A percentile compares a stretch with the other conserved stretches of the same genome.
phyloP scores from a whole-genome alignment of 257 asterid species.

The Solanum ossicruentum region DNA sequence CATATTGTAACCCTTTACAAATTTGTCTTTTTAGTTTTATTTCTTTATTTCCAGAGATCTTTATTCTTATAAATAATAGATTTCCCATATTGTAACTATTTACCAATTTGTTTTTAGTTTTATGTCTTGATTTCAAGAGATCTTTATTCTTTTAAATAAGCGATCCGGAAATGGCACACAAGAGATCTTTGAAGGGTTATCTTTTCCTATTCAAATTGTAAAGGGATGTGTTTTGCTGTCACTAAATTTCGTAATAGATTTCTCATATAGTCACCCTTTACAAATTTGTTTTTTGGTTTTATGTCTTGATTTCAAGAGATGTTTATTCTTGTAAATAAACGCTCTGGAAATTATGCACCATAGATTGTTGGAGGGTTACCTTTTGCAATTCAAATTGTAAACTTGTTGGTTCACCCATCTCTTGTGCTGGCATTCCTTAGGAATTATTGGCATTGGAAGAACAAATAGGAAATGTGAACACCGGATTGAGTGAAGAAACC shows the following conservation, averaged over 20 bases:
- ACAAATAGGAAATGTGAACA: constrained; percentile 73
- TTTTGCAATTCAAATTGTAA: not conserved
- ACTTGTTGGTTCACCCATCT: not conserved
- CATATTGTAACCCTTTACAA: not conserved
- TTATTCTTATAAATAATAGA: not conserved
- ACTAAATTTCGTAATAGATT: not conserved
- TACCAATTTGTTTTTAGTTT: not conserved
- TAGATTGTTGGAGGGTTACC: not conserved
- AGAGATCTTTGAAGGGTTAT: not conserved
- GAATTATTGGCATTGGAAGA: constrained; percentile 91
- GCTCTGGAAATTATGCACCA: not conserved
- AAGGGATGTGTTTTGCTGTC: not conserved
- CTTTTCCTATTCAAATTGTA: not conserved
- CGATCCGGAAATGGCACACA: not conserved
- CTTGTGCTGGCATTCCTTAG: constrained; percentile 13
- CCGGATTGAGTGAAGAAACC: constrained; percentile 58
- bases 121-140: not conserved
- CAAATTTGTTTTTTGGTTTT: no score
- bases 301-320: not conserved
- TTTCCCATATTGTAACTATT: no score
- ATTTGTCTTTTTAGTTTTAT: not conserved
- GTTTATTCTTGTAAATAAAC: no score
- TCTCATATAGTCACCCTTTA: not conserved
- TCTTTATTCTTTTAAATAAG: not conserved
- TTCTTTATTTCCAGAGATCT: not conserved